These are phyloP conservation scores for Eragrostis tef DNA, from an alignment of 202 grass and related monocot species.

Conservation along the genomic window DNA sequence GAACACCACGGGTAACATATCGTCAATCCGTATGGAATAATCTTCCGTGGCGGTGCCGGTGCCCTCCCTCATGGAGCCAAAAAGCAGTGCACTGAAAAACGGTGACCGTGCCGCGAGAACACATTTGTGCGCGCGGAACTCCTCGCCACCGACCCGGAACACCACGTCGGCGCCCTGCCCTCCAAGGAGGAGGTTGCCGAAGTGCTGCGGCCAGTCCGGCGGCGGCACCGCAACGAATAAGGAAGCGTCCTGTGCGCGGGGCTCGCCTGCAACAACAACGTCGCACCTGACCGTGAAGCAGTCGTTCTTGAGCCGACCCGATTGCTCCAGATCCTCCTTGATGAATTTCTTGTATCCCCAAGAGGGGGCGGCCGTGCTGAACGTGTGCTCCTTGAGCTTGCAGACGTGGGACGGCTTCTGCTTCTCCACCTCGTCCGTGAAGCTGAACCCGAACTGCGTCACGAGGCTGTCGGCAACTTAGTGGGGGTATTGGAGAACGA, in stretches of 20 bases:
- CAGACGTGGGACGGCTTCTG: background rate
- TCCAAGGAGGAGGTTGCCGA: slow-evolving; percentile 12
- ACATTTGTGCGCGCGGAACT: slow-evolving; percentile 24
- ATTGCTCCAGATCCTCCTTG: background rate
- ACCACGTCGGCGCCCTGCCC: slow-evolving; percentile 33
- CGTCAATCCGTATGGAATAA: background rate
- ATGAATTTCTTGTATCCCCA: background rate
- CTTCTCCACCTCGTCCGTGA: background rate
- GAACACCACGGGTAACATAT: slow-evolving; percentile 18
- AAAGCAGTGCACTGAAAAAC: slow-evolving; percentile 30
- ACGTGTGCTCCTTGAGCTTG: background rate
- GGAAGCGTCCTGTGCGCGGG: background rate
- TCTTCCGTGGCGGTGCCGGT: background rate
- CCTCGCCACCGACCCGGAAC: slow-evolving; percentile 29
- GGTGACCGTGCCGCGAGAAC: slow-evolving; percentile 39
- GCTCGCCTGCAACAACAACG: background rate
- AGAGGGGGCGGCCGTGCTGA: background rate
- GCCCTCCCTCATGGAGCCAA: background rate
- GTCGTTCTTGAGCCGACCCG: background rate
- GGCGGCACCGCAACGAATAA: slow-evolving; percentile 26
- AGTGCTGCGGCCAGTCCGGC: slow-evolving; percentile 9
- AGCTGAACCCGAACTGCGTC: background rate
- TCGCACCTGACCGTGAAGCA: slow-evolving; percentile 14
- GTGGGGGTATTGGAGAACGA: background rate
- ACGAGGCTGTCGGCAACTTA: background rate